Evolutionary conservation across 2,329 filamentous ascomycete species (phyloP).

Genomic region (Lachnellula hyalina): DNA sequence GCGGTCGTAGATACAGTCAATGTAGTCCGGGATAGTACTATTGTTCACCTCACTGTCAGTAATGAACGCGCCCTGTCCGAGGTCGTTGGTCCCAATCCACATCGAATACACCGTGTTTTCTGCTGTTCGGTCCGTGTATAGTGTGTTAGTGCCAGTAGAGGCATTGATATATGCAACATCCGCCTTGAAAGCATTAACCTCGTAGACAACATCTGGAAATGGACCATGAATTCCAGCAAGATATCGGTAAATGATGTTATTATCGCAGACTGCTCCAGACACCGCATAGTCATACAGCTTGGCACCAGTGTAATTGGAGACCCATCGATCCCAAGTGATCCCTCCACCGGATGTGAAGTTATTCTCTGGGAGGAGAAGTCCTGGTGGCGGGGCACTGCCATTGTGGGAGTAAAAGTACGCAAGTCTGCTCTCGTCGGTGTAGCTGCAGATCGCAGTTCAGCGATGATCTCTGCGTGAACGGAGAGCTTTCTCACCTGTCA

Average conservation of each 20-base stretch:
- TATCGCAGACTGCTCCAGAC: slow-evolving; percentile 66
- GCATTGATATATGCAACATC: slow-evolving; percentile 37
- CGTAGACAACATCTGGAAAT: slow-evolving; percentile 60
- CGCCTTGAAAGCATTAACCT: slow-evolving; percentile 51
- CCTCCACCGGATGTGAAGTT: slow-evolving; percentile 59
- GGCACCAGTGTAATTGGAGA: slow-evolving; percentile 52
- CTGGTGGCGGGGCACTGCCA: slow-evolving; percentile 57
- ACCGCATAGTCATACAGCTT: slow-evolving; percentile 66
- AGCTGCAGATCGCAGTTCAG: slow-evolving; percentile 34
- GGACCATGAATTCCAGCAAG: slow-evolving; percentile 44
- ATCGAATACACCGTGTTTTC: slow-evolving; percentile 66
- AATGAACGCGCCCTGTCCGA: slow-evolving; percentile 61
- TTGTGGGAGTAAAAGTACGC: slow-evolving; percentile 56
- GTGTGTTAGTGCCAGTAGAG: slow-evolving; percentile 30
- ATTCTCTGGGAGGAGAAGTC: slow-evolving; percentile 40
- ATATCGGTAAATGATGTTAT: slow-evolving; percentile 56
- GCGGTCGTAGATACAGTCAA: slow-evolving; percentile 61
- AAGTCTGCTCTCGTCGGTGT: slow-evolving; percentile 66
- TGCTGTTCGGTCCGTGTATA: slow-evolving; percentile 41
- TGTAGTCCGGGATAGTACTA: slow-evolving; percentile 58
- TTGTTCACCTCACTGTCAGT: slow-evolving; percentile 53
- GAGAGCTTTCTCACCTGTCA: slow-evolving; percentile 44
- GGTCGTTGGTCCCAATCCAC: slow-evolving; percentile 79
- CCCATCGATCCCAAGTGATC: slow-evolving; percentile 63
- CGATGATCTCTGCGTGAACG: not conserved